Evolutionary conservation across 2,329 filamentous ascomycete species (phyloP).

Genomic region (Pseudogymnoascus sp.): DNA sequence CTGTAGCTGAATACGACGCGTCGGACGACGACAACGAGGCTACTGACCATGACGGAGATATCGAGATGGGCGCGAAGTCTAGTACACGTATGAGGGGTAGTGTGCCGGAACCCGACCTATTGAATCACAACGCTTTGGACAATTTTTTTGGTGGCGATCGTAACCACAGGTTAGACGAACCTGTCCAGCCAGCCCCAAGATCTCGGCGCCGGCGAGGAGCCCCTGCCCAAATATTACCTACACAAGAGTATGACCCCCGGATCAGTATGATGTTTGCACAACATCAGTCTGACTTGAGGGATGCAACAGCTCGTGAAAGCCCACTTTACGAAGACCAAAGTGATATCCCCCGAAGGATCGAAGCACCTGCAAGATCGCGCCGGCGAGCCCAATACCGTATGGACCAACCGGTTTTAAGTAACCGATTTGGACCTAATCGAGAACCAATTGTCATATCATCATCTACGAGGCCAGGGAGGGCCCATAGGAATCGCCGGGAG

Average conservation of each 20-base stretch:
- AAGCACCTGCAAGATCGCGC: slow-evolving; percentile 17
- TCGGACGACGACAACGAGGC: slow-evolving; percentile 14
- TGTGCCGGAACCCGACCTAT: background rate
- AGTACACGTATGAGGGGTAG: background rate
- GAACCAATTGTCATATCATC: slow-evolving; percentile 3
- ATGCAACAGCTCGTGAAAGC: slow-evolving; percentile 12
- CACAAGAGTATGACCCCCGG: slow-evolving; percentile 23
- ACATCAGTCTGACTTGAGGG: slow-evolving; percentile 22
- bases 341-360: slow-evolving; percentile 13
- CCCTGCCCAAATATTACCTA: background rate
- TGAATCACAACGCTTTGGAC: background rate
- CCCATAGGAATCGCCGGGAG: slow-evolving; percentile 8
- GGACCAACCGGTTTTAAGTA: slow-evolving; percentile 8
- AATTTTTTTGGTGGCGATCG: background rate
- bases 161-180: background rate
- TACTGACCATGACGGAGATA: slow-evolving; percentile 28
- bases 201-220: slow-evolving; percentile 14
- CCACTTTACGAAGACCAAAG: slow-evolving; percentile 14
- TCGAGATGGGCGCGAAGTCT: slow-evolving; percentile 25
- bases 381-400: slow-evolving; percentile 19
- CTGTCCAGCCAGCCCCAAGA: slow-evolving; percentile 18
- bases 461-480: background rate
- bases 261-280: slow-evolving; percentile 27
- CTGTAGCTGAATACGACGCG: slow-evolving; percentile 19
- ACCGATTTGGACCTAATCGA: background rate